Conservation (phyloP, 1,284 basidiomycete genomes). For the Ceratorhiza oryzae-sativae region DNA sequence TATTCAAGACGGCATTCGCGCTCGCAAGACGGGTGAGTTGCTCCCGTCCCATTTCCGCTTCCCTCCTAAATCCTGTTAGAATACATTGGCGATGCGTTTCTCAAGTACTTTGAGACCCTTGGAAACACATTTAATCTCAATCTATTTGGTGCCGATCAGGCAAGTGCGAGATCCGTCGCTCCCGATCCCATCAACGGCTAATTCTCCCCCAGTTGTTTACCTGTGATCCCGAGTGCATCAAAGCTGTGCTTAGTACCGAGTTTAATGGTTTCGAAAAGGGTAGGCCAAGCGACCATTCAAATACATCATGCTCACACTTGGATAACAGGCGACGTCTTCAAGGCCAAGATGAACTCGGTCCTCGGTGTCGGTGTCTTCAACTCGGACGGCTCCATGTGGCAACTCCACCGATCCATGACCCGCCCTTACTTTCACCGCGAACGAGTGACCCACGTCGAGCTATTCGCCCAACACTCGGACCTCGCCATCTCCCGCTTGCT, state of each 20-base stretch:
- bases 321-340: constrained; percentile 43
- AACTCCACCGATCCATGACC: constrained; percentile 47
- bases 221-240: constrained; percentile 69
- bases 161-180: constrained; percentile 49
- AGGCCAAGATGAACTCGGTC: constrained; percentile 9
- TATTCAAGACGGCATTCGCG: constrained; percentile 11
- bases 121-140: constrained; percentile 69
- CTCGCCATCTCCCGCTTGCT: constrained; percentile 41
- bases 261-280: constrained; percentile 72
- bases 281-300: constrained; percentile 41
- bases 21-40: constrained; percentile 15
- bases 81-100: constrained; percentile 68
- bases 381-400: constrained; percentile 44
- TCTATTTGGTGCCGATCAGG: constrained; percentile 70
- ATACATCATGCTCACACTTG: constrained; percentile 21
- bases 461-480: constrained; percentile 47
- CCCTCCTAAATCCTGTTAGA: constrained; percentile 46
- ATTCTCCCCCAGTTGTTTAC: constrained; percentile 27
- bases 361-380: constrained; percentile 43
- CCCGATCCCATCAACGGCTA: not conserved
- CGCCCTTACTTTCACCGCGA: constrained; percentile 50
- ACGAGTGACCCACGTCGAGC: constrained; percentile 48
- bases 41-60: not conserved
- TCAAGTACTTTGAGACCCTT: constrained; percentile 70
- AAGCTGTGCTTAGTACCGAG: constrained; percentile 70